These are phyloP conservation scores for Suillus luteus DNA, from an alignment of 768 basidiomycete genomes.

Conservation along the genomic window DNA sequence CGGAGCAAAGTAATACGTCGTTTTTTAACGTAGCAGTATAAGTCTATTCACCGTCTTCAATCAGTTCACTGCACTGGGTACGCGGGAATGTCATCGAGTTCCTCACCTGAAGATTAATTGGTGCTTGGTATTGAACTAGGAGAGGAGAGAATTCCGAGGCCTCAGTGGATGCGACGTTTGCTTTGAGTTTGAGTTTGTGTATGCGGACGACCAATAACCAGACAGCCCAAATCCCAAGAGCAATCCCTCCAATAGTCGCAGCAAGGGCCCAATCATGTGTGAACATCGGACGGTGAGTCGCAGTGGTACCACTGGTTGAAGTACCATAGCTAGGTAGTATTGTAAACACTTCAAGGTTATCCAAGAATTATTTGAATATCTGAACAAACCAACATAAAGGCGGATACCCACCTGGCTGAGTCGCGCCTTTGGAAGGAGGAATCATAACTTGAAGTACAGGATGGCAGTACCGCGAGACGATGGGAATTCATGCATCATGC, in stretches of 20 bases:
- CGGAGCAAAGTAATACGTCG: constrained; percentile 5
- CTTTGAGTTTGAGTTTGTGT: neutral
- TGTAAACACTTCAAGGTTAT: neutral
- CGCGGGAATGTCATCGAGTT: neutral
- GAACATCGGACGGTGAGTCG: no score
- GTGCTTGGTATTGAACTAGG: neutral
- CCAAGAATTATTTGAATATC: no score
- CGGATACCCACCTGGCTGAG: neutral
- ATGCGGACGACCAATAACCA: neutral
- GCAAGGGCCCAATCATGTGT: neutral
- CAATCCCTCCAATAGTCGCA: neutral
- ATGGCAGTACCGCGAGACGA: neutral
- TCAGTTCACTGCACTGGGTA: neutral
- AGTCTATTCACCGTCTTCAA: neutral
- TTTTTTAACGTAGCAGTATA: neutral
- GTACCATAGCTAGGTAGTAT: neutral
- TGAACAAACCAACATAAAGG: neutral
- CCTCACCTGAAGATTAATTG: neutral
- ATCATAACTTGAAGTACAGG: neutral
- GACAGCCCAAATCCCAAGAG: neutral
- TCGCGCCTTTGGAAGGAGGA: neutral
- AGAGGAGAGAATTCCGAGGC: neutral
- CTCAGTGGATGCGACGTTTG: neutral
- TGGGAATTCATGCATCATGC: neutral
- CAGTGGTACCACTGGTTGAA: neutral